Percentiles rank a stretch among this genome's conserved stretches.
Conservation (phyloP, 192 early-diverging fungal genomes). For the Gigaspora rosea region DNA sequence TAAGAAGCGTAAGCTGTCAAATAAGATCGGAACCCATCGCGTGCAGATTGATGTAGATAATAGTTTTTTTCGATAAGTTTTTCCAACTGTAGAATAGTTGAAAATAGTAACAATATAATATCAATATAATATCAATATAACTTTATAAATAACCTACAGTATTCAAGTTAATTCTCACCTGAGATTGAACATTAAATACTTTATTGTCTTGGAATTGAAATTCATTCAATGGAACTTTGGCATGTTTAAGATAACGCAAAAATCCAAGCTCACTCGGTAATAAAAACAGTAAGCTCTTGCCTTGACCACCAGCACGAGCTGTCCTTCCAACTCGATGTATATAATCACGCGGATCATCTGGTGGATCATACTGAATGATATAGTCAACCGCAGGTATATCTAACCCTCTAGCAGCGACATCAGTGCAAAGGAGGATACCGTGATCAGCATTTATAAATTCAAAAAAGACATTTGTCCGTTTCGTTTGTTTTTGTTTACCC, state of each 20-base stretch:
- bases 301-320: conserved; percentile 86
- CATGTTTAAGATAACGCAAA: conserved; percentile 96
- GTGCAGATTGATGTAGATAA: conserved; percentile 94
- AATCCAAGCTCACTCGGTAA: conserved; percentile 93
- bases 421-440: conserved; percentile 94
- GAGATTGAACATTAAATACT: conserved; percentile 95
- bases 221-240: conserved; percentile 98
- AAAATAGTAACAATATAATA: no score
- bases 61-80: conserved; percentile 97
- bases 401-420: conserved; percentile 96
- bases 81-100: conserved; percentile 67
- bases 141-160: background rate
- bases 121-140: background rate
- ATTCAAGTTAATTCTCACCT: conserved; percentile 36
- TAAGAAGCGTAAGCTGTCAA: conserved; percentile 94
- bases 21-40: conserved; percentile 96
- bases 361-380: conserved; percentile 99
- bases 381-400: conserved; percentile 98
- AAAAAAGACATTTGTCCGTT: conserved; percentile 98
- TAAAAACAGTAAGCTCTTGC: conserved; percentile 94
- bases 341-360: conserved; percentile 98
- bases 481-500: conserved; percentile 97
- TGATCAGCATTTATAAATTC: conserved; percentile 95
- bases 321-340: conserved; percentile 97
- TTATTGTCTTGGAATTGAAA: conserved; percentile 96